phyloP scores from a whole-genome alignment of 2,329 filamentous ascomycete genomes.

The Nothophoma quercina region DNA sequence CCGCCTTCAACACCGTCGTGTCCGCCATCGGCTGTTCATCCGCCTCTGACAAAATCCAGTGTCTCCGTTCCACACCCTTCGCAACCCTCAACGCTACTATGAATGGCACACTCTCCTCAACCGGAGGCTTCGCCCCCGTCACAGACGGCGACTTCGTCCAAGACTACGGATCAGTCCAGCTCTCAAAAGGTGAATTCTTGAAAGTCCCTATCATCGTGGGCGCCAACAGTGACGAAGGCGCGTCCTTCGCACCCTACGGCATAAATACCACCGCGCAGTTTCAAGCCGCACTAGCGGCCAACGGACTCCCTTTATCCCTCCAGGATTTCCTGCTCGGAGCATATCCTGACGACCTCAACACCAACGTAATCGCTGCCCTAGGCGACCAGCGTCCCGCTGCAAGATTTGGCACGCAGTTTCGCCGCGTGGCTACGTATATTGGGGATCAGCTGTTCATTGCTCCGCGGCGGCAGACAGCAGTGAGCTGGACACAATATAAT shows the following conservation, averaged over 20 bases:
- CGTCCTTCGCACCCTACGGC: constrained; percentile 59
- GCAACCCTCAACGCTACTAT: constrained; percentile 63
- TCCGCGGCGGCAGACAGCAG: constrained; percentile 58
- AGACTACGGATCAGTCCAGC: constrained; percentile 59
- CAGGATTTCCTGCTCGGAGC: constrained; percentile 16
- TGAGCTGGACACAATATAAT: constrained; percentile 55
- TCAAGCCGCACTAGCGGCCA: constrained; percentile 26
- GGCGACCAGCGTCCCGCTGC: constrained; percentile 20
- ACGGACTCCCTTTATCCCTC: not conserved
- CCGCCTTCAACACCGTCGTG: constrained; percentile 43
- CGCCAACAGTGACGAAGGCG: constrained; percentile 70
- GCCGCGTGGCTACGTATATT: constrained; percentile 55
- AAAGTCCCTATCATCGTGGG: constrained; percentile 68
- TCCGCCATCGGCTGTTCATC: constrained; percentile 23
- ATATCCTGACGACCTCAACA: constrained; percentile 26
- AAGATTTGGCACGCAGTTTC: constrained; percentile 53
- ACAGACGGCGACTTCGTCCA: constrained; percentile 64
- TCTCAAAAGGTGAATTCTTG: constrained; percentile 66
- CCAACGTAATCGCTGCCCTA: constrained; percentile 22
- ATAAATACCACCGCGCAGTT: constrained; percentile 65
- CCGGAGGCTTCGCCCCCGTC: constrained; percentile 47
- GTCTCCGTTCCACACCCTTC: constrained; percentile 67
- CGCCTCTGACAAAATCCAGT: constrained; percentile 26
- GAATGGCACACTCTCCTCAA: constrained; percentile 47
- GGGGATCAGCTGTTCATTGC: constrained; percentile 64